A percentile compares a stretch with the other conserved stretches of the same genome.
Conservation (phyloP, 495 filamentous ascomycete genomes). For the Tuber calosporum region DNA sequence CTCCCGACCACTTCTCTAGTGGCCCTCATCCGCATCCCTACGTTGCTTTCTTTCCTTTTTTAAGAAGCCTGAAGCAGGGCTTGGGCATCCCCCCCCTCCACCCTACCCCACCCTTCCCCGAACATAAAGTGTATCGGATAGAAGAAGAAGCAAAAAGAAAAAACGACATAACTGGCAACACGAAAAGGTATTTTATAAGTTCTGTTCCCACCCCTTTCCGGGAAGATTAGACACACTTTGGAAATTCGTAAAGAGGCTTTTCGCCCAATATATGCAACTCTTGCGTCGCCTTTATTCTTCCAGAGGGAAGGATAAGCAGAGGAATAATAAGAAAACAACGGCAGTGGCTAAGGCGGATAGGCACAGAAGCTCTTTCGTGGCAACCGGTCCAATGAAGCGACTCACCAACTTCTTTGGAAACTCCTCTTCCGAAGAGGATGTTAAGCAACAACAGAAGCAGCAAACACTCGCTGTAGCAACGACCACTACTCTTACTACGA, state of each 20-base stretch:
- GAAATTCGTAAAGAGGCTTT: slow-evolving; percentile 1
- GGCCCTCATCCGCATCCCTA: background rate
- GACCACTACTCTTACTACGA: slow-evolving; percentile 11
- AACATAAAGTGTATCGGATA: background rate
- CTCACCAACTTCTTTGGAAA: slow-evolving; percentile 30
- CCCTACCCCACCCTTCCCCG: background rate
- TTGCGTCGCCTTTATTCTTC: slow-evolving; percentile 1
- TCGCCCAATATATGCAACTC: slow-evolving; percentile 3
- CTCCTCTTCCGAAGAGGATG: slow-evolving; percentile 26
- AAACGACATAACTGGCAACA: background rate
- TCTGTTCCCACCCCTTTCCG: background rate
- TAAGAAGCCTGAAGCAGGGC: background rate
- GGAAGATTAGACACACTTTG: background rate
- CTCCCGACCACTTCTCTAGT: background rate
- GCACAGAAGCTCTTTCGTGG: slow-evolving; percentile 30
- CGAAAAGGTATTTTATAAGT: background rate
- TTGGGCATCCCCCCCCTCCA: background rate
- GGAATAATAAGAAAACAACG: background rate
- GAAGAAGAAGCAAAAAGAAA: background rate
- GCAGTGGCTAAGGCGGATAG: slow-evolving; percentile 28
- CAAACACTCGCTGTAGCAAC: slow-evolving; percentile 9
- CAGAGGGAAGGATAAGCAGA: background rate
- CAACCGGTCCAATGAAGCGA: slow-evolving; percentile 29
- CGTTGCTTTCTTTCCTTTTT: background rate
- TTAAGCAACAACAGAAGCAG: slow-evolving; percentile 8